These are phyloP conservation scores for Ogataea methylovora DNA, from an alignment of 805 yeast species.

Conservation along the genomic window DNA sequence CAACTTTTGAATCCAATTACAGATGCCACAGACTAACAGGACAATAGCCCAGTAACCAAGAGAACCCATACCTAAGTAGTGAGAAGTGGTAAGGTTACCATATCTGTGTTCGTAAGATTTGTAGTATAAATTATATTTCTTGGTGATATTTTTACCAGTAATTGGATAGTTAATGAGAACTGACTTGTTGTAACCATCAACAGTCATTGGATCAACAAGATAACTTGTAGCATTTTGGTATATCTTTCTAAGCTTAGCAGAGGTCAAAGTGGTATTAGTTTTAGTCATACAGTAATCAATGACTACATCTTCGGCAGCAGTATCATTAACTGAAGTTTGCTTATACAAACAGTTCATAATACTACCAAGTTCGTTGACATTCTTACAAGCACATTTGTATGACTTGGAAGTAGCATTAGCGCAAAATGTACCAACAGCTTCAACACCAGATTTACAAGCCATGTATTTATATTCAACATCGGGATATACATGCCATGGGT, in stretches of 20 bases:
- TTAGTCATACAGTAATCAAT: conserved; percentile 13
- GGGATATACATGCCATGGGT: conserved; percentile 9
- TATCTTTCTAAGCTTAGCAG: conserved; percentile 24
- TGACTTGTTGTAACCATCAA: conserved; percentile 24
- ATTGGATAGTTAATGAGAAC: conserved; percentile 30
- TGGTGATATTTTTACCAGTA: conserved; percentile 11
- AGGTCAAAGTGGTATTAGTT: conserved; percentile 21
- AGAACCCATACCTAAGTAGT: conserved; percentile 37
- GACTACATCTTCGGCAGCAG: conserved; percentile 14
- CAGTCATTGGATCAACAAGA: conserved; percentile 24
- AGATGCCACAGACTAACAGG: conserved; percentile 31
- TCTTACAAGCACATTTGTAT: conserved; percentile 19
- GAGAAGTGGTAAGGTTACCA: conserved; percentile 31
- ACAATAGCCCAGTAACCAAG: conserved; percentile 44
- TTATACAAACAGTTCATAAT: conserved; percentile 19
- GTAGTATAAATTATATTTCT: conserved; percentile 18
- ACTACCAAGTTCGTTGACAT: conserved; percentile 20
- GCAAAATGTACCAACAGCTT: conserved; percentile 15
- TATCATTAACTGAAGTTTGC: conserved; percentile 6
- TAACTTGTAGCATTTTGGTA: conserved; percentile 35
- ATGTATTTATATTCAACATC: conserved; percentile 9
- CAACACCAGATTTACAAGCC: conserved; percentile 16
- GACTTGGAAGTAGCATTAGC: conserved; percentile 1
- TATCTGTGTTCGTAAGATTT: conserved; percentile 22
- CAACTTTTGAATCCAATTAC: conserved; percentile 32